Base-by-base conservation (phyloP, 2,329 filamentous ascomycete genomes). In the Chrysoporthe cubensis region DNA sequence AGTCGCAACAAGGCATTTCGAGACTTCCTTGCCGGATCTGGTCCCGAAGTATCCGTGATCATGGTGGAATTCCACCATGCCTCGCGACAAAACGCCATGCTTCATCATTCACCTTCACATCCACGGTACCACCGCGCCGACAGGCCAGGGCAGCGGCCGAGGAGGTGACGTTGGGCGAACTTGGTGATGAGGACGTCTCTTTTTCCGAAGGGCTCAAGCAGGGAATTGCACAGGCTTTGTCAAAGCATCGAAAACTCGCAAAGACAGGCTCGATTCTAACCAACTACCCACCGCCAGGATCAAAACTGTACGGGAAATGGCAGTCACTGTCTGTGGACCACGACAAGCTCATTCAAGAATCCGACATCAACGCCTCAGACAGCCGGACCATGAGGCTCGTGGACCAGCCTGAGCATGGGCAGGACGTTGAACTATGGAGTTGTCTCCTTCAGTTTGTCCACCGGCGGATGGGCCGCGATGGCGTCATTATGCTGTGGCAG, bases 391-490 rank as follows among this genome's bases (percentile, higher is more conserved):
- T 66, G 43, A 71, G 72, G 9, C 68, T 74, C 3, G 71, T 78
- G 21, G 74, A 78, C 62, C 69, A 66, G 11, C 72, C 73, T 7
- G 72, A 72, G 18, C 71, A 76, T 57, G 70, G 69, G n/a, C 68
- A 68, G 56, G 76, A 78, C 61, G 68, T 77, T n/a, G 58, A 71
- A 16, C 71, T 78, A 6, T 78, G 77, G 77, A 69, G 71, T 26
- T 76, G 75, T 48, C 69, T 78, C 8, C 72, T 78, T 56, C 71
- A 75, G 62, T 77, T 76, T 70, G 72, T 73, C 8, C 70, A 74
- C 44, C 71, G 75, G 7, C 72, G 68, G 9, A 71, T 72, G 60
- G 73, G 70, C n/a, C n/a, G 56, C 34, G 66, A 69, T n/a, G 74
- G 75, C 6, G 71, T 74, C 1, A 48, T 69, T 14, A 70, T 70